Base-by-base conservation (phyloP, 108 stramenopile species). In the Seminavis robusta region DNA sequence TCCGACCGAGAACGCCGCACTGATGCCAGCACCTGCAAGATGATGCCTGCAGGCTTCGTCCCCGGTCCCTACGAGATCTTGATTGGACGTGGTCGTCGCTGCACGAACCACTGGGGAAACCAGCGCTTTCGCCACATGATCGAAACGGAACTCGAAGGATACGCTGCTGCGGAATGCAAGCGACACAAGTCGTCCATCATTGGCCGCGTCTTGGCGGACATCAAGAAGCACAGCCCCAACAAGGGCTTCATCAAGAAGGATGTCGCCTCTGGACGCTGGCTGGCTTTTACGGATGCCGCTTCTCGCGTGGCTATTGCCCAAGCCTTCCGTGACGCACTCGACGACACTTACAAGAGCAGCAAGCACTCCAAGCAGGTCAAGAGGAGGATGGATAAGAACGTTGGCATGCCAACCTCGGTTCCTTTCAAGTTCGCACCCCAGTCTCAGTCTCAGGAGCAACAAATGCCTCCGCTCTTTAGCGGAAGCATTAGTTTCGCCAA, bases 171-270 rank as follows among this genome's bases (percentile, higher is more conserved):
- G 5, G 28, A 17, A 15, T 36, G 40, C 11, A 67, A 67, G 44
- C 51, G 59, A 29, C 50, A 67, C 25, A 67, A 67, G 58, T 55
- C 52, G 15, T 15, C 8, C 16, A 34, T 67, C 11, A 23, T 69
- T 8, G 37, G 44, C 10, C 1, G 19, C 27, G 40, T 69, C 20
- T 52, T 69, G 15, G 47, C 43, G 15, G 16, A 48, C 1, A 47
- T 69, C 2, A 28, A 53, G 24, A 16, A 40, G 4, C 24, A 47
- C 9, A 69, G 53, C 30, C 51, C 60, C 30, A 13, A 36, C 9
- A 61, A 61, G 32, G 60, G 68, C n/a, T 69, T 69, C 56, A 43
- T 69, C 15, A 65, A 56, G 27, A 54, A 55, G 34, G 38, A 62
- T 27, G 33, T 17, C 1, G 17, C 34, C 1, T 34, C 59, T 38